Percentiles rank a stretch among this genome's conserved stretches.
Conservation (phyloP, 2,329 filamentous ascomycete genomes). For the Ophiostoma montium region DNA sequence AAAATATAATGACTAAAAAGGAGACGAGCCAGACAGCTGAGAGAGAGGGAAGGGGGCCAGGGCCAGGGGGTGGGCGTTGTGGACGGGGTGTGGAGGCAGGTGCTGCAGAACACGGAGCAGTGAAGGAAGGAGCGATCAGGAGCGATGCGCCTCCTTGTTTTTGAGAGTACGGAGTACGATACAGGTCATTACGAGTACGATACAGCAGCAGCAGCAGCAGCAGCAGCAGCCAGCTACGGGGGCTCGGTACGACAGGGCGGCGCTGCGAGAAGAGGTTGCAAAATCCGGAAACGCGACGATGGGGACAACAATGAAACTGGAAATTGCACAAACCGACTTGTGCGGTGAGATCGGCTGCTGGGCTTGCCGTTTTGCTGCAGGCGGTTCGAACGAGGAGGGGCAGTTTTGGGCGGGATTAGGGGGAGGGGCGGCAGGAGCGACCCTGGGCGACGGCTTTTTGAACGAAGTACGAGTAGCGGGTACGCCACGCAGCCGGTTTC, state of each 20-base stretch:
- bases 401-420: not conserved
- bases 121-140: not conserved
- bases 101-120: not conserved
- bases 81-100: not conserved
- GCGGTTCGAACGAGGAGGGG: slow-evolving; percentile 2
- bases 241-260: no score
- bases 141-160: no score
- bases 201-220: no score
- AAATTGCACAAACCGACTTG: slow-evolving; percentile 5
- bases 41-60: not conserved
- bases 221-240: no score
- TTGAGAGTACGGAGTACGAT: no score
- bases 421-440: not conserved
- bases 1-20: not conserved
- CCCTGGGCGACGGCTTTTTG: no score
- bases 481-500: not conserved
- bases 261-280: no score
- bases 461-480: not conserved
- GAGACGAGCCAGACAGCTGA: not conserved
- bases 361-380: not conserved
- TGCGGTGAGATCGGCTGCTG: slow-evolving; percentile 11
- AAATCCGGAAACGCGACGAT: not conserved
- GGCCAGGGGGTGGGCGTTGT: not conserved
- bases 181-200: no score
- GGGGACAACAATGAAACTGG: not conserved